Evolutionary conservation across 2,329 filamentous ascomycete genomes (phyloP), one percentile per base, ranked within the genome.

Genomic region (Paecilomyces variotii): DNA sequence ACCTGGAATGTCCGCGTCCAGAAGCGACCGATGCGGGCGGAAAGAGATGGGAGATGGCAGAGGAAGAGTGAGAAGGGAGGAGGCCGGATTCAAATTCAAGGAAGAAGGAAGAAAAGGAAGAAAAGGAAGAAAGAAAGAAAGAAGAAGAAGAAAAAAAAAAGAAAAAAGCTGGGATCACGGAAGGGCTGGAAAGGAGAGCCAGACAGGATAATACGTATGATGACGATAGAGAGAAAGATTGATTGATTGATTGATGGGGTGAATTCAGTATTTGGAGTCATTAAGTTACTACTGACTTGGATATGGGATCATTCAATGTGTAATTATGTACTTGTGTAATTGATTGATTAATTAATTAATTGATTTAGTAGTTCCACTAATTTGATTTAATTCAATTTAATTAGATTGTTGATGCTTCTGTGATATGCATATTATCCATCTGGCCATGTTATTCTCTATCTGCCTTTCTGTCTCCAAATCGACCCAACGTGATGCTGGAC

Each of bases 21-120:
- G 53, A 14, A 30, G 54, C 39, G 56, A 39, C 12, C n/a, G 32
- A 34, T 34, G 35, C 35, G 10, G 35, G 35, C 35, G 35, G 54
- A 58, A 59, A 32, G 53, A 28, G 25, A 45, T n/a, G 24, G 55
- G 50, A 39, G 4, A 12, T 5, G 30, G 25, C n/a, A 39, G 39
- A 54, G 59, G 56, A 24, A 30, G 10, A 49, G 32, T 7, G 45
- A 54, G 32, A 57, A 57, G 30, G 56, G 52, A 26, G 39, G 53
- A 25, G 19, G 19, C 19, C 19, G 19, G 19, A 19, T 19, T 19
- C 19, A 19, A 19, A 19, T 19, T 19, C 19, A 19, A 19, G 19
- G 19, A 19, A 19, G 19, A 57, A 45, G 56, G 24, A 35, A 14
- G 34, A 52, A 32, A 45, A 54, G 54, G 49, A 56, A 59, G 19